Percentiles rank a stretch among this genome's conserved stretches.
These are phyloP conservation scores for Vitis hybrid DNA, from an alignment of 177 flowering plant genomes.

Conservation along the genomic window DNA sequence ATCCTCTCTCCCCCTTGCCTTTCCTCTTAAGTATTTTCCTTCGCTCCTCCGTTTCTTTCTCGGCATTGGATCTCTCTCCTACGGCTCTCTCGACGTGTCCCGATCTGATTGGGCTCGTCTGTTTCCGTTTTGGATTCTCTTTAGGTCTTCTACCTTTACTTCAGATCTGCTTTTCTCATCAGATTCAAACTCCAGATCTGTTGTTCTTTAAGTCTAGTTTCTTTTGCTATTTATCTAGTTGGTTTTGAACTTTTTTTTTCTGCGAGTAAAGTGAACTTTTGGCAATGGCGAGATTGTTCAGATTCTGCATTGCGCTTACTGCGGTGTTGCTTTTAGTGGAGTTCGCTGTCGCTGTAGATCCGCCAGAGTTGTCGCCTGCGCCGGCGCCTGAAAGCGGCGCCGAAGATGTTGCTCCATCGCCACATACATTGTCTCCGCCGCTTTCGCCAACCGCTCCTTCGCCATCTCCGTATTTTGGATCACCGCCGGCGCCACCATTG, in stretches of 20 bases:
- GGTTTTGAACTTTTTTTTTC: background rate
- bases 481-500: conserved; percentile 5
- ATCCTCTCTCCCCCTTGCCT: too few species aligned
- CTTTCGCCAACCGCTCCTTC: conserved; percentile 13
- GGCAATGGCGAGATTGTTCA: conserved; percentile 14
- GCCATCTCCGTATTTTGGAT: conserved; percentile 6
- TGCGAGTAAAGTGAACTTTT: background rate
- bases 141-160: too few species aligned
- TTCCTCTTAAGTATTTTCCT: too few species aligned
- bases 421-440: conserved; percentile 11
- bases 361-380: conserved; percentile 7
- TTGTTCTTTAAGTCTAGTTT: background rate
- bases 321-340: conserved; percentile 11
- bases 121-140: too few species aligned
- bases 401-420: conserved; percentile 10
- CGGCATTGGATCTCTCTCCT: too few species aligned
- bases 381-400: conserved; percentile 17
- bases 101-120: too few species aligned
- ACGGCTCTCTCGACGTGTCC: too few species aligned
- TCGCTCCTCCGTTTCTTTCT: too few species aligned
- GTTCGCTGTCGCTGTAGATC: conserved; percentile 15
- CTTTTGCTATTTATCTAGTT: background rate
- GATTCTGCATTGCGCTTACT: conserved; percentile 12
- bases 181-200: too few species aligned
- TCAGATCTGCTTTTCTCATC: too few species aligned